Evolutionary conservation across 768 basidiomycete species (phyloP), one percentile per base, ranked within the genome.

Genomic region (Steccherinum ochraceum): DNA sequence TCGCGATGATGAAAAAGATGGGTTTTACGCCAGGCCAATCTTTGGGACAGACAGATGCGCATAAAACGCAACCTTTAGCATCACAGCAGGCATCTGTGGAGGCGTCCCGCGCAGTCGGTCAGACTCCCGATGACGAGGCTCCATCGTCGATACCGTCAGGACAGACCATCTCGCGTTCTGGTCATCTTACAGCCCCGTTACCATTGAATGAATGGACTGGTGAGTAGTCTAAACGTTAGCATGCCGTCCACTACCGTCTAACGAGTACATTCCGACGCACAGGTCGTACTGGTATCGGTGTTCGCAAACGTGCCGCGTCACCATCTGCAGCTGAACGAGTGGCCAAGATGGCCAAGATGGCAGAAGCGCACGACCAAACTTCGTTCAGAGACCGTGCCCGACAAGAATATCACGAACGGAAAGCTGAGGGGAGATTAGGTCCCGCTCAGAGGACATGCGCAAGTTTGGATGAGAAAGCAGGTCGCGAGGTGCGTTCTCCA

Each of bases 1-100:
- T 93, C 49, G 77, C 79, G 13, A 92, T 93, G 72, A 93, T 93
- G 91, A 81, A 87, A 78, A 92, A 88, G 70, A 93, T 93, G 91
- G 91, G 91, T 1, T 93, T 89, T 72, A 86, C 85, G 68, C 82
- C 87, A 2, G 91, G 91, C 13, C 81, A 91, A 64, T 74, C 87
- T 12, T 74, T 93, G 24, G 89, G 90, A 16, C 73, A 68, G 60
- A 48, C 64, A 7, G 68, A 69, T n/a, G n/a, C n/a, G n/a, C n/a
- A n/a, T n/a, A n/a, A n/a, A 16, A 19, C 57, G 61, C 20, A 59
- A 57, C 41, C 41, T 23, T 7, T 16, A 35, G 41, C 10, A 43
- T 18, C 41, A 43, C 30, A 35, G 30, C 7, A 35, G 30, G 16
- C 30, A 16, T 35, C 30, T 35, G 7, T 35, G 30, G 30, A 35